phyloP scores from a whole-genome alignment of 139 green algal species.

The Mesostigma viride region DNA sequence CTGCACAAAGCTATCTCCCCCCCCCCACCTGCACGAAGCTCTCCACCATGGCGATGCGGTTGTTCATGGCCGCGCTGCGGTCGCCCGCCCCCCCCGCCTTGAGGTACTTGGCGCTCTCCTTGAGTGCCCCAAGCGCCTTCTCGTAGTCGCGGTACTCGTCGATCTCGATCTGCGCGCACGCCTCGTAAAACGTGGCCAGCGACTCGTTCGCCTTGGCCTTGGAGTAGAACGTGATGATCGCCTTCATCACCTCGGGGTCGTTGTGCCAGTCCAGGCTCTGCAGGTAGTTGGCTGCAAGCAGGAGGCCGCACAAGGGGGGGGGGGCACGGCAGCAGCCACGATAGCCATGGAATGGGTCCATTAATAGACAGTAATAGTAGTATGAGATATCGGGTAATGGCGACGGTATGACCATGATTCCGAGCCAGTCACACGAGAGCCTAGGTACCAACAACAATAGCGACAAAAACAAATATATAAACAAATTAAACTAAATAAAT shows the following conservation, averaged over 20 bases:
- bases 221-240: slow-evolving; percentile 68
- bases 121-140: slow-evolving; percentile 43
- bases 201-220: slow-evolving; percentile 55
- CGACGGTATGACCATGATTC: too few species aligned
- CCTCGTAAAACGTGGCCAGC: slow-evolving; percentile 65
- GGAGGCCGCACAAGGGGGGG: too few species aligned
- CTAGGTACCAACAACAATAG: too few species aligned
- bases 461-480: too few species aligned
- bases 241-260: slow-evolving; percentile 54
- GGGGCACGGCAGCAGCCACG: too few species aligned
- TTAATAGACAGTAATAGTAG: too few species aligned
- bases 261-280: slow-evolving; percentile 67
- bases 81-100: slow-evolving; percentile 34
- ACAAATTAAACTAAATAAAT: too few species aligned
- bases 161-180: slow-evolving; percentile 67
- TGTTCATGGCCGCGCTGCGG: slow-evolving; percentile 19
- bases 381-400: too few species aligned
- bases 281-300: slow-evolving; percentile 54
- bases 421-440: too few species aligned
- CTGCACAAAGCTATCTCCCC: slow-evolving; percentile 1
- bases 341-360: too few species aligned
- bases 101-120: slow-evolving; percentile 42
- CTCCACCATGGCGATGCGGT: slow-evolving; percentile 39
- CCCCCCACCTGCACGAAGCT: slow-evolving; percentile 33
- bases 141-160: slow-evolving; percentile 68